phyloP scores from a whole-genome alignment of 1,284 basidiomycete species.

The Paramarasmius palmivorus region DNA sequence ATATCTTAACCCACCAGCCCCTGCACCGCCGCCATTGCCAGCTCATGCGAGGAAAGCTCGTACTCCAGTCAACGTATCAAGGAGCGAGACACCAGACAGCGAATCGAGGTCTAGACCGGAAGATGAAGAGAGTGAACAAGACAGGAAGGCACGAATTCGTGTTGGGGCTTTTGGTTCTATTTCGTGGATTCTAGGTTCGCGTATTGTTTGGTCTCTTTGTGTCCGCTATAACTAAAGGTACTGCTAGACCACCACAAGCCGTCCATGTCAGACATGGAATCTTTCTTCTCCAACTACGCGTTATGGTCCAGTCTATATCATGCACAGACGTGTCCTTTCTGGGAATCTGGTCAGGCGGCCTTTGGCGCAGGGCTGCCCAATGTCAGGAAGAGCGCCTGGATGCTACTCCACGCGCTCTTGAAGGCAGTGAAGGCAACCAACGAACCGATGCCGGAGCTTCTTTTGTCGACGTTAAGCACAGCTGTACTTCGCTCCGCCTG shows the following conservation, averaged over 20 bases:
- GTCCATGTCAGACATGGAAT: conserved; percentile 28
- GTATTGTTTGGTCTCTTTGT: conserved; percentile 12
- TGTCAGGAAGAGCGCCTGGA: conserved; percentile 71
- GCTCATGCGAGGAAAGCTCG: conserved; percentile 36
- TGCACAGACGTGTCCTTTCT: conserved; percentile 44
- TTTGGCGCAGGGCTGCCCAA: conserved; percentile 66
- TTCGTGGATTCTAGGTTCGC: conserved; percentile 63
- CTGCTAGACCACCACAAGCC: conserved; percentile 21
- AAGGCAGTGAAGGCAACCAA: conserved; percentile 34
- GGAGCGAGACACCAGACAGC: conserved; percentile 1
- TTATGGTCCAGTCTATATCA: conserved; percentile 62
- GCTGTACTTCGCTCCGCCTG: conserved; percentile 75
- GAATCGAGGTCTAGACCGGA: conserved; percentile 39
- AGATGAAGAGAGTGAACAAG: conserved; percentile 65
- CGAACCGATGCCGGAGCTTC: conserved; percentile 33
- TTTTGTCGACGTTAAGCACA: conserved; percentile 51
- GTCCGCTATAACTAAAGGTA: conserved; percentile 2
- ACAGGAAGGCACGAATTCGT: conserved; percentile 71
- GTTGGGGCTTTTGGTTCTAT: conserved; percentile 73
- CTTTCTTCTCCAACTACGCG: conserved; percentile 49
- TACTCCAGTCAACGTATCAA: conserved; percentile 11
- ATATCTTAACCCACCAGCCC: conserved; percentile 69
- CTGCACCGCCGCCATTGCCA: conserved; percentile 31
- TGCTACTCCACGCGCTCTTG: conserved; percentile 43
- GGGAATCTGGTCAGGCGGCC: conserved; percentile 32